A percentile compares a stretch with the other conserved stretches of the same genome.
Evolutionary conservation across 768 basidiomycete genomes (phyloP).

Genomic region (Amanita rubescens): DNA sequence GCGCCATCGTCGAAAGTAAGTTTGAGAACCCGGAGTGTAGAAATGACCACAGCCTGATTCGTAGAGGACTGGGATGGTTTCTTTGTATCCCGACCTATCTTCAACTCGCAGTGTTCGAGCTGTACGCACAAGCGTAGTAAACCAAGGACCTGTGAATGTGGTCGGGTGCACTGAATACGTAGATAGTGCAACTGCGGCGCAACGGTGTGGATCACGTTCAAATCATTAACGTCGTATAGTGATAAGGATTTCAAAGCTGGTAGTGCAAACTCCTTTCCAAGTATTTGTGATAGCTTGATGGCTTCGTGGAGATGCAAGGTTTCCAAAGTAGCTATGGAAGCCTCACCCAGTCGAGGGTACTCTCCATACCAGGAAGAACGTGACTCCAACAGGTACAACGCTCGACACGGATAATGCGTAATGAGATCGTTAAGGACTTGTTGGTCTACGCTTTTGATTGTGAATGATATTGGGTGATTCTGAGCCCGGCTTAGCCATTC

Average conservation of each 20-base stretch:
- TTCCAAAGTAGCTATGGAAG: no score
- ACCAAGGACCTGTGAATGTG: background rate
- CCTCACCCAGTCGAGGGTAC: no score
- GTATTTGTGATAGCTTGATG: no score
- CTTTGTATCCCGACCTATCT: background rate
- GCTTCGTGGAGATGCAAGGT: no score
- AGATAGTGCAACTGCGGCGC: background rate
- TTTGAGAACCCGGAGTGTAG: background rate
- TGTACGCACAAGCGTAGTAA: background rate
- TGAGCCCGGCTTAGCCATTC: background rate
- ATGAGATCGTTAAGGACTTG: background rate
- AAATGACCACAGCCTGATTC: background rate
- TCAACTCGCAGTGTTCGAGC: background rate
- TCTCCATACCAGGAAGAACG: background rate
- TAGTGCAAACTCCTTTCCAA: background rate
- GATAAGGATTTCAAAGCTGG: background rate
- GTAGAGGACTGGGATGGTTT: background rate
- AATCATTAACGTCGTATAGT: background rate
- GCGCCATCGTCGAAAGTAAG: no score
- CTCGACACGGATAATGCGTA: background rate
- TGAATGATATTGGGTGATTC: background rate
- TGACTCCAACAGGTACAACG: background rate
- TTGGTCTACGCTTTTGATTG: background rate
- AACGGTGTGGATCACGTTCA: background rate
- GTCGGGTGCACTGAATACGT: background rate